phyloP scores from a whole-genome alignment of 371 early-diverging fungal species.

The Thermomucor indicae-seudaticae region DNA sequence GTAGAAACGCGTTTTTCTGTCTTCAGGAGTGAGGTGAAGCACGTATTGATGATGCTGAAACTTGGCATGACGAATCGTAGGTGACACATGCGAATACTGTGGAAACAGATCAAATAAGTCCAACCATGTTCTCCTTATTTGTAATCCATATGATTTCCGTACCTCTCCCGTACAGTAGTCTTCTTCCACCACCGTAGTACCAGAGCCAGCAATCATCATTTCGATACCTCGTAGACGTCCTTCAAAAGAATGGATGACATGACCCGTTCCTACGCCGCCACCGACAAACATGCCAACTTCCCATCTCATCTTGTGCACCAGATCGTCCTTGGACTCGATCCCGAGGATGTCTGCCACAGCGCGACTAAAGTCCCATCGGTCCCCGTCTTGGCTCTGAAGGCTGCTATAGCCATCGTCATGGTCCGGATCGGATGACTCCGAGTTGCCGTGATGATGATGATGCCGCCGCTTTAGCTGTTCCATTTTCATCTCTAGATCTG shows the following conservation, averaged over 20 bases:
- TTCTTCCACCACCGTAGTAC: slow-evolving; percentile 18
- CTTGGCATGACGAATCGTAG: slow-evolving; percentile 14
- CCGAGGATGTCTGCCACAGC: slow-evolving; percentile 25
- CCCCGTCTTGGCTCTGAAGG: not conserved
- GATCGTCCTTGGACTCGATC: slow-evolving; percentile 31
- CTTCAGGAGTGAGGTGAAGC: slow-evolving; percentile 21
- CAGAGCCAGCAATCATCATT: slow-evolving; percentile 42
- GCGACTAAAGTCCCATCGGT: slow-evolving; percentile 29
- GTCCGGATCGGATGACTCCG: not conserved
- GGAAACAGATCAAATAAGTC: too few species aligned
- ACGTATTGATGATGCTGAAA: slow-evolving; percentile 32
- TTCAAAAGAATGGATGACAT: slow-evolving; percentile 35
- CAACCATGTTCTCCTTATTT: not conserved
- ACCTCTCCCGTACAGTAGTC: too few species aligned
- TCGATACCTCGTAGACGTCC: slow-evolving; percentile 27
- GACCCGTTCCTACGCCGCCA: slow-evolving; percentile 43
- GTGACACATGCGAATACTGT: slow-evolving; percentile 6
- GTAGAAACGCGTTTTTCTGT: slow-evolving; percentile 23
- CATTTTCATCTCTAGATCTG: slow-evolving; percentile 22
- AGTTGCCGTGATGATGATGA: not conserved
- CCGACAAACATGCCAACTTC: slow-evolving; percentile 44
- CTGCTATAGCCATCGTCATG: not conserved
- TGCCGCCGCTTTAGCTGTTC: slow-evolving; percentile 2
- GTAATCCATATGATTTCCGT: not conserved
- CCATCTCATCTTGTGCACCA: slow-evolving; percentile 38